Evolutionary conservation across 2,329 filamentous ascomycete genomes (phyloP).

Genomic region (Pyricularia sp.): DNA sequence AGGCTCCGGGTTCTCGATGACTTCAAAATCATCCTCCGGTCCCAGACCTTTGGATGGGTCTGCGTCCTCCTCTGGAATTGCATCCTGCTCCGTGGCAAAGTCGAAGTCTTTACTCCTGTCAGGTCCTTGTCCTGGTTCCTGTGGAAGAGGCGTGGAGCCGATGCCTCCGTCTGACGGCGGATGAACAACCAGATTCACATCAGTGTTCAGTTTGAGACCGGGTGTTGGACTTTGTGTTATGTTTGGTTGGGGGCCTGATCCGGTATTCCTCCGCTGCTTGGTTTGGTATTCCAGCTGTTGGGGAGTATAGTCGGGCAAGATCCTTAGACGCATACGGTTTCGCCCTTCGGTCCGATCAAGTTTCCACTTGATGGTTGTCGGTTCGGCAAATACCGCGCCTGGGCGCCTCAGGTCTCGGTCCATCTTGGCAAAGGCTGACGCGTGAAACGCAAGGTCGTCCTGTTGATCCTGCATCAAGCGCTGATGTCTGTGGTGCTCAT

Average conservation of each 20-base stretch:
- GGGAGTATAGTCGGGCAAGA: conserved; percentile 64
- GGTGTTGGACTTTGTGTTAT: neutral
- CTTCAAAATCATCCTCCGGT: conserved; percentile 86
- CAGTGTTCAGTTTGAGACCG: conserved; percentile 9
- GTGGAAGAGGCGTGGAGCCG: conserved; percentile 1
- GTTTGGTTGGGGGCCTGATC: neutral
- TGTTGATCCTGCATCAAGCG: conserved; percentile 85
- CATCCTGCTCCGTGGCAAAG: conserved; percentile 9
- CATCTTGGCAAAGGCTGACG: conserved; percentile 67
- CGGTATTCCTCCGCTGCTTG: conserved; percentile 37
- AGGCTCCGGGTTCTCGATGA: conserved; percentile 81
- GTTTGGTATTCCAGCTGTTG: conserved; percentile 68
- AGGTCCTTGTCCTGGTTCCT: neutral
- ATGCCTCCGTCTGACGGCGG: neutral
- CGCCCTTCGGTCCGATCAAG: conserved; percentile 92
- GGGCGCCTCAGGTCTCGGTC: conserved; percentile 69
- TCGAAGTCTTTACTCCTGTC: neutral
- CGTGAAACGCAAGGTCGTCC: conserved; percentile 73
- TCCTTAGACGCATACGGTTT: conserved; percentile 85
- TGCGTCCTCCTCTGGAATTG: conserved; percentile 12
- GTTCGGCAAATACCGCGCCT: conserved; percentile 68
- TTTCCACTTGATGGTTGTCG: conserved; percentile 67
- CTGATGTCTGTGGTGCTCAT: conserved; percentile 88
- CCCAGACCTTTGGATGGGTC: conserved; percentile 21
- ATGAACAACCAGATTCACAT: neutral